phyloP scores from a whole-genome alignment of 2,329 filamentous ascomycete species.

The Diaporthe capsici region DNA sequence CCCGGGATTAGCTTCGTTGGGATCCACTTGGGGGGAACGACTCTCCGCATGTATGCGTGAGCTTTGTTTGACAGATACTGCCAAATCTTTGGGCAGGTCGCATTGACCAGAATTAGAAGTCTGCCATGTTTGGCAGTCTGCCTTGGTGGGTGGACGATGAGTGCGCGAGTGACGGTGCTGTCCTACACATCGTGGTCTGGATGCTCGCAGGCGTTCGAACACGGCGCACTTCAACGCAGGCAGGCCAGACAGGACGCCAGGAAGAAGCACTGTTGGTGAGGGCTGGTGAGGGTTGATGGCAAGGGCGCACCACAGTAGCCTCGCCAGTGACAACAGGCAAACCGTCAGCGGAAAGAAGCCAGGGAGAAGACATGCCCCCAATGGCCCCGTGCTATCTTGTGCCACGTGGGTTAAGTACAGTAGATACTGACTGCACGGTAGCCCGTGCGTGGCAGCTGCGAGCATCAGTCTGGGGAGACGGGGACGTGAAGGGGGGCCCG shows the following conservation, averaged over 20 bases:
- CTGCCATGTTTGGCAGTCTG: background rate
- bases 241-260: background rate
- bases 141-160: background rate
- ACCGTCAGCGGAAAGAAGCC: background rate
- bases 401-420: conserved; percentile 16
- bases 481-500: background rate
- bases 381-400: background rate
- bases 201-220: background rate
- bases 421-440: background rate
- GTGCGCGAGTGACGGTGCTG: background rate
- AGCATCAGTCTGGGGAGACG: background rate
- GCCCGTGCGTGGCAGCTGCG: conserved; percentile 16
- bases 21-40: background rate
- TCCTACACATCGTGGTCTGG: background rate
- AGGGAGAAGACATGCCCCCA: background rate
- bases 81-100: background rate
- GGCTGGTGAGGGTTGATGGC: background rate
- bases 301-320: background rate
- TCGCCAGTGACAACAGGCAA: background rate
- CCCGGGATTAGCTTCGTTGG: background rate
- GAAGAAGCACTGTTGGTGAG: background rate
- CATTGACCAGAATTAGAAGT: background rate
- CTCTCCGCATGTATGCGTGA: background rate
- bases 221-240: background rate
- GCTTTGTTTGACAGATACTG: background rate